Conservation (phyloP, 2,329 filamentous ascomycete species). For the Ascochyta viciae-villosae region DNA sequence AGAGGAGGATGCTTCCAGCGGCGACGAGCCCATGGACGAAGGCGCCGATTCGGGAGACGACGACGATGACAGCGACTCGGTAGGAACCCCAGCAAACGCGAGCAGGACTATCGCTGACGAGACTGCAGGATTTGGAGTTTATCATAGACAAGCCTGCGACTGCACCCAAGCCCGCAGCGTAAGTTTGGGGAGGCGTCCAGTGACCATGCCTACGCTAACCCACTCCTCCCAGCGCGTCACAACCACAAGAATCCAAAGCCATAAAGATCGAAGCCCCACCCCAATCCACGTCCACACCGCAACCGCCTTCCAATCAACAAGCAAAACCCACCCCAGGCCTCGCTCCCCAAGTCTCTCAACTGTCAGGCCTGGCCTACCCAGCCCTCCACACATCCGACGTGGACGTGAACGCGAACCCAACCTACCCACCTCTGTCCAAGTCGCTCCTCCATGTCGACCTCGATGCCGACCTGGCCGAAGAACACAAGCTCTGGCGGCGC, state of each 20-base stretch:
- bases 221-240: conserved; percentile 25
- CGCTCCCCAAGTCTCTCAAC: conserved; percentile 31
- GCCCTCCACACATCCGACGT: conserved; percentile 77
- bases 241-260: conserved; percentile 44
- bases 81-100: conserved; percentile 25
- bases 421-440: conserved; percentile 76
- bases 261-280: conserved; percentile 48
- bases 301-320: conserved; percentile 17
- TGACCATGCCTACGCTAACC: conserved; percentile 23
- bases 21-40: conserved; percentile 56
- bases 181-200: conserved; percentile 11
- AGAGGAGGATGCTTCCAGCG: conserved; percentile 43
- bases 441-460: conserved; percentile 69
- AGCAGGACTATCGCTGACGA: conserved; percentile 31
- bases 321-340: conserved; percentile 25
- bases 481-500: conserved; percentile 91
- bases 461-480: conserved; percentile 65
- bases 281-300: conserved; percentile 33
- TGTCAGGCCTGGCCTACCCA: conserved; percentile 59
- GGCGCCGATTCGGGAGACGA: conserved; percentile 54
- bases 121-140: conserved; percentile 59
- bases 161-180: conserved; percentile 48
- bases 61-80: conserved; percentile 55
- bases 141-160: conserved; percentile 58
- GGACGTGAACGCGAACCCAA: conserved; percentile 82